phyloP scores from a whole-genome alignment of 2,329 filamentous ascomycete species.

The Aspergillus sergii region DNA sequence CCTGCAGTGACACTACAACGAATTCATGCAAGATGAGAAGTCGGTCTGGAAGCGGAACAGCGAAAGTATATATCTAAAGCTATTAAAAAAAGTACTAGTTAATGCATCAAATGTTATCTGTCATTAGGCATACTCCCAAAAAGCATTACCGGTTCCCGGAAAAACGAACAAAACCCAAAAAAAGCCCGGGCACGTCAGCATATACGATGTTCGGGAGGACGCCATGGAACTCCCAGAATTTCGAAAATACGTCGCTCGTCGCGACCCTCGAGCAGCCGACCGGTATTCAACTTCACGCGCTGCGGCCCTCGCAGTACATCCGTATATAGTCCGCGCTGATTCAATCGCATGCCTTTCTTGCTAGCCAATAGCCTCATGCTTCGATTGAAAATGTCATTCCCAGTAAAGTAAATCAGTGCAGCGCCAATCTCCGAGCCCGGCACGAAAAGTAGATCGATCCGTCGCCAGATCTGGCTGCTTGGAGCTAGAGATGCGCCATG shows the following conservation, averaged over 20 bases:
- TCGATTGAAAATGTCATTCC: constrained; percentile 92
- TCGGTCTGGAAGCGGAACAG: constrained; percentile 16
- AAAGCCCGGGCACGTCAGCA: constrained; percentile 54
- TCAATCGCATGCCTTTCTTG: constrained; percentile 80
- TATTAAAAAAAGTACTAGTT: constrained; percentile 2
- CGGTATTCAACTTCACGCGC: constrained; percentile 18
- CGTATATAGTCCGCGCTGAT: constrained; percentile 77
- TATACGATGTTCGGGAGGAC: constrained; percentile 74
- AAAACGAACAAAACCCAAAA: constrained; percentile 1
- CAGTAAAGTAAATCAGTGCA: constrained; percentile 91
- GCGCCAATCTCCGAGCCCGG: constrained; percentile 78
- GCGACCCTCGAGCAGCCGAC: constrained; percentile 22
- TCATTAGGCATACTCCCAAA: constrained; percentile 6
- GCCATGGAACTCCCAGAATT: constrained; percentile 55
- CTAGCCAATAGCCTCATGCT: constrained; percentile 78
- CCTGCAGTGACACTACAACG: constrained; percentile 3
- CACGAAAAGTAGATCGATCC: constrained; percentile 83
- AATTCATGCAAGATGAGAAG: constrained; percentile 16
- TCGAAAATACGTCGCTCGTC: constrained; percentile 23
- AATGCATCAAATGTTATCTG: constrained; percentile 16
- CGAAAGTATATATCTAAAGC: constrained; percentile 5
- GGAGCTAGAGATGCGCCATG: constrained; percentile 81
- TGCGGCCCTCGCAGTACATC: constrained; percentile 52
- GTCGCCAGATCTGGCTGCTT: constrained; percentile 64
- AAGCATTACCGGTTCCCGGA: not conserved